These are phyloP conservation scores for Plasmodium malariae DNA, from an alignment of 169 alveolate genomes.

Conservation along the genomic window DNA sequence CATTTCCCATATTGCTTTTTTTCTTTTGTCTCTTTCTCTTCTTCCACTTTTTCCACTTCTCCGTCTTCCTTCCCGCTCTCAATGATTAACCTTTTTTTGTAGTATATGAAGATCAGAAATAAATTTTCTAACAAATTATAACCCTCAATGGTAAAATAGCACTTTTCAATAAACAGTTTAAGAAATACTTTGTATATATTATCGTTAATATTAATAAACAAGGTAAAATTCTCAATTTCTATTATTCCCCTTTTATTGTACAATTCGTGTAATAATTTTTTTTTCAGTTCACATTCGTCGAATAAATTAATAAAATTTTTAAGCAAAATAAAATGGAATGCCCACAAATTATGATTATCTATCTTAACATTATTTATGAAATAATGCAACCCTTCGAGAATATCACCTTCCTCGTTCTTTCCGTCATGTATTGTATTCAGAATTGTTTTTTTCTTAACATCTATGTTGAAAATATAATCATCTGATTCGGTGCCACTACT, in stretches of 20 bases:
- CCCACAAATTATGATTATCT: conserved; percentile 9
- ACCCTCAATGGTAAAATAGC: conserved; percentile 56
- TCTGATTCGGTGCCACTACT: conserved; percentile 27
- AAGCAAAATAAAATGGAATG: conserved; percentile 24
- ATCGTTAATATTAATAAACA: conserved; percentile 47
- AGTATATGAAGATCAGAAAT: conserved; percentile 25
- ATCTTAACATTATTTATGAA: conserved; percentile 40
- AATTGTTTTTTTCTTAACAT: conserved; percentile 1
- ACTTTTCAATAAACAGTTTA: conserved; percentile 34
- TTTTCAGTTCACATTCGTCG: conserved; percentile 42
- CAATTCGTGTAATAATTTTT: conserved; percentile 32
- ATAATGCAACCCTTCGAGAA: conserved; percentile 7
- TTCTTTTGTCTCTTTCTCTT: neutral
- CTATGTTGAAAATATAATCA: conserved; percentile 59
- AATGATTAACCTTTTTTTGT: conserved; percentile 21
- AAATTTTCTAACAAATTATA: conserved; percentile 38
- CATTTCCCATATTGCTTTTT: neutral
- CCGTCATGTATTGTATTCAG: neutral
- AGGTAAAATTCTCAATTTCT: conserved; percentile 16
- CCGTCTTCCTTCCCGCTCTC: neutral
- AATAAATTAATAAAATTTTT: conserved; percentile 63
- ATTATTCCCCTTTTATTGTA: conserved; percentile 43
- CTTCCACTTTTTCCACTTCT: neutral
- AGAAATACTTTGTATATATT: conserved; percentile 38
- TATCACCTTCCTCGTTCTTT: conserved; percentile 1